Evolutionary conservation across 257 asterid genomes (phyloP).

Genomic region (Solanum peruvianum): DNA sequence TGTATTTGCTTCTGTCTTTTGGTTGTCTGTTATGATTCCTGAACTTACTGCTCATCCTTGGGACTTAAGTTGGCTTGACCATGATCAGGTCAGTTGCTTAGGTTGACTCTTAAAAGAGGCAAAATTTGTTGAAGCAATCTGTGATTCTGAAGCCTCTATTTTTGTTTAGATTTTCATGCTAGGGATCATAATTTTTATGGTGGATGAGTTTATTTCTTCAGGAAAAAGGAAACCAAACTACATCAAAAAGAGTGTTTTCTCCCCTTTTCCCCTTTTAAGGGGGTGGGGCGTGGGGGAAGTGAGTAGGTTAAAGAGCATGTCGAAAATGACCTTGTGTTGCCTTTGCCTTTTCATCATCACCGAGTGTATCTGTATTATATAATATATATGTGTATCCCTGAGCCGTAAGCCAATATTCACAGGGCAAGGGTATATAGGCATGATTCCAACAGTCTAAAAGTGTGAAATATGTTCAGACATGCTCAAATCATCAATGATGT

Average conservation of each 20-base stretch:
- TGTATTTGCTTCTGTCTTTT: neutral
- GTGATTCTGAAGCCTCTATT: neutral
- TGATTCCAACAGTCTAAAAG: neutral
- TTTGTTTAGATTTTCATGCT: neutral
- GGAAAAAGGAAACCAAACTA: neutral
- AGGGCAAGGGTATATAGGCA: neutral
- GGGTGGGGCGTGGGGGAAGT: neutral
- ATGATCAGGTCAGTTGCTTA: neutral
- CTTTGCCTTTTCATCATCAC: neutral
- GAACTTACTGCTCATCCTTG: neutral
- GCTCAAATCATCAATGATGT: neutral
- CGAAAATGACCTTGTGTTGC: neutral
- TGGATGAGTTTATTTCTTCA: neutral
- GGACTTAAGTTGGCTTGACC: neutral
- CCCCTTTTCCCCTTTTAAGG: neutral
- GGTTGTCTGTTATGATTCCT: neutral
- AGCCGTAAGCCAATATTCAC: neutral
- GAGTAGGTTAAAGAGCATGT: neutral
- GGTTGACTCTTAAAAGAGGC: neutral
- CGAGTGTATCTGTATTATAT: neutral
- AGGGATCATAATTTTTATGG: neutral
- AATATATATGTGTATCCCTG: neutral
- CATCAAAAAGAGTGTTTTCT: neutral
- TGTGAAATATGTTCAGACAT: neutral
- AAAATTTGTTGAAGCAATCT: neutral